phyloP scores from a whole-genome alignment of 2,329 filamentous ascomycete genomes.

The Pseudogymnoascus sp. region DNA sequence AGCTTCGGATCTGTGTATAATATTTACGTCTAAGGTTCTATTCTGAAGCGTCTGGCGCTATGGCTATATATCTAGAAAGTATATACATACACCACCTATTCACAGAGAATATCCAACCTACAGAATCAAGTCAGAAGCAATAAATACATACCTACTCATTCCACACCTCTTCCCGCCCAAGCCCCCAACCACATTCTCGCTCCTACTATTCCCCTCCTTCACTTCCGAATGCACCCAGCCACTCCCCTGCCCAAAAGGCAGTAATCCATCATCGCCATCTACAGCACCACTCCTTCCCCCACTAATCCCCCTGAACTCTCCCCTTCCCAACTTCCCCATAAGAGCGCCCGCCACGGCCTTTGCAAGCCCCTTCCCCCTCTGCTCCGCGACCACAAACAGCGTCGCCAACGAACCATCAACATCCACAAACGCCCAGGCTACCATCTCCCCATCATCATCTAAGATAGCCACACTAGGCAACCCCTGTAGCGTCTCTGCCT shows the following conservation, averaged over 20 bases:
- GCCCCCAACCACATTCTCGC: constrained; percentile 24
- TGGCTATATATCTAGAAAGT: not conserved
- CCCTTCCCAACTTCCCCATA: constrained; percentile 14
- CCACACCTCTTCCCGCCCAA: constrained; percentile 16
- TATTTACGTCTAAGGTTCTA: not conserved
- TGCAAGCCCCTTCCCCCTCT: constrained; percentile 22
- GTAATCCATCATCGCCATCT: constrained; percentile 17
- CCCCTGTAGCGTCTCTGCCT: constrained; percentile 17
- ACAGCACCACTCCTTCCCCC: not conserved
- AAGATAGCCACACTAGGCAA: constrained; percentile 22
- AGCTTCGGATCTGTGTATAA: not conserved
- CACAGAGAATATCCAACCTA: not conserved
- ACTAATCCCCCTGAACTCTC: constrained; percentile 19
- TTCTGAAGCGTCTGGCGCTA: not conserved
- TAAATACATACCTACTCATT: constrained; percentile 19
- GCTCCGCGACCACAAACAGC: constrained; percentile 22
- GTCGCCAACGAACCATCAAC: constrained; percentile 24
- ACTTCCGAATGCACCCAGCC: constrained; percentile 26
- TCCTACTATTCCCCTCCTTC: constrained; percentile 22
- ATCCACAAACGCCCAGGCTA: constrained; percentile 25
- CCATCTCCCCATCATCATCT: constrained; percentile 13
- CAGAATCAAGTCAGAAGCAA: not conserved
- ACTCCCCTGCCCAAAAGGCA: constrained; percentile 13
- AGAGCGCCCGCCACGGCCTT: constrained; percentile 20
- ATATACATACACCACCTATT: not conserved